Percentiles rank a stretch among this genome's conserved stretches.
Conservation (phyloP, 129 eudicot genomes). For the Centella asiatica region DNA sequence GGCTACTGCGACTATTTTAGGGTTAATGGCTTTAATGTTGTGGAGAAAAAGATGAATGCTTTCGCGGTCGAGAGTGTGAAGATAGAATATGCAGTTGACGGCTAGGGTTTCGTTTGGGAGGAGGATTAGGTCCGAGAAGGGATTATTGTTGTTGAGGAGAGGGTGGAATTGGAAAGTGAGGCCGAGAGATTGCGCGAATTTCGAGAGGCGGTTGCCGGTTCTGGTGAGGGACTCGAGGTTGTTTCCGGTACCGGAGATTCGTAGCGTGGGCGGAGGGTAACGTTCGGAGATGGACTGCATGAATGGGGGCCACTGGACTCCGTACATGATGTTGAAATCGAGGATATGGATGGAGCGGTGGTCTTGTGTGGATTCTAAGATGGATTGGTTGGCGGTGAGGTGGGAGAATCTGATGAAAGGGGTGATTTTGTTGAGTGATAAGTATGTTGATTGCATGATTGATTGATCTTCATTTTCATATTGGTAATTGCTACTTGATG, state of each 20-base stretch:
- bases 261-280: constrained; percentile 41
- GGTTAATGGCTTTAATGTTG: constrained; percentile 51
- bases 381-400: constrained; percentile 94
- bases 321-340: constrained; percentile 85
- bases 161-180: constrained; percentile 62
- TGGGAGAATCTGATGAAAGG: constrained; percentile 77
- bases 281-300: constrained; percentile 73
- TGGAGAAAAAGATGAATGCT: constrained; percentile 31
- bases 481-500: too few relatives aligned
- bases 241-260: constrained; percentile 67
- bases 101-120: constrained; percentile 63
- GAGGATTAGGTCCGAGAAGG: constrained; percentile 12
- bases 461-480: constrained; percentile 25
- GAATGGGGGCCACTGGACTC: constrained; percentile 93
- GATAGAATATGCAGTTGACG: constrained; percentile 59
- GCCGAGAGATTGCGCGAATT: constrained; percentile 59
- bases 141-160: too few relatives aligned
- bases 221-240: constrained; percentile 34
- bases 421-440: constrained; percentile 65
- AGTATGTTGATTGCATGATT: constrained; percentile 45
- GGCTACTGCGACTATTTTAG: constrained; percentile 52
- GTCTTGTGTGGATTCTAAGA: constrained; percentile 52
- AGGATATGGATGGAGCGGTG: constrained; percentile 50
- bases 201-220: constrained; percentile 74
- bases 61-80: constrained; percentile 63